A percentile compares a stretch with the other conserved stretches of the same genome.
Evolutionary conservation across 139 green algal genomes (phyloP).

Genomic region (Marvania coccoides): DNA sequence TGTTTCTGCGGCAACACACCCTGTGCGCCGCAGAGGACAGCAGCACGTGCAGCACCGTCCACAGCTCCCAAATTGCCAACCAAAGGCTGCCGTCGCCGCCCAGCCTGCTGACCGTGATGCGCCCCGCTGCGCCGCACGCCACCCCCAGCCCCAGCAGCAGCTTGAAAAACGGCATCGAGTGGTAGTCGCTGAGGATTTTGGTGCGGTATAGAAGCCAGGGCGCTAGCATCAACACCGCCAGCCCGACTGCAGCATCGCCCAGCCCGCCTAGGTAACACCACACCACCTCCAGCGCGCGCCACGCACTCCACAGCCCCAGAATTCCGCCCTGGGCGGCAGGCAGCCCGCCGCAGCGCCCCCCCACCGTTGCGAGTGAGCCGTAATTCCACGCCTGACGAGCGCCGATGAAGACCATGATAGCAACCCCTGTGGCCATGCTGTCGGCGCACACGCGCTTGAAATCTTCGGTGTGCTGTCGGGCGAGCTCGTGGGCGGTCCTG

Average conservation of each 20-base stretch:
- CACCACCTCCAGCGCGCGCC: background rate
- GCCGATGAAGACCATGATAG: constrained; percentile 8
- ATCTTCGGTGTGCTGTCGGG: constrained; percentile 1
- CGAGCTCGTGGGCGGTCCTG: constrained; percentile 2
- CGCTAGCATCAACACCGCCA: constrained; percentile 5
- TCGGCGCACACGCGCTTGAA: constrained; percentile 16
- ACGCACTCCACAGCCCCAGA: constrained; percentile 9
- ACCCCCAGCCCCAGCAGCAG: constrained; percentile 22
- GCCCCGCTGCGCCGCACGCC: constrained; percentile 18
- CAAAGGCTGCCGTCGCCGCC: constrained; percentile 15
- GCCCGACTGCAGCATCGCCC: constrained; percentile 12
- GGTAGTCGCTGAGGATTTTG: constrained; percentile 12
- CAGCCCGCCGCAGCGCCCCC: background rate
- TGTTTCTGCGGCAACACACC: too few species aligned
- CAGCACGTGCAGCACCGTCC: constrained; percentile 13
- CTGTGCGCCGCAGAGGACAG: too few species aligned
- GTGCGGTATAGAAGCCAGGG: constrained; percentile 8
- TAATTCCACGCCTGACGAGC: background rate
- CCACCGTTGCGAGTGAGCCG: background rate
- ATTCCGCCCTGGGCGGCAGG: background rate
- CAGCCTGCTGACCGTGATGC: constrained; percentile 14
- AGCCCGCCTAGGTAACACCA: background rate
- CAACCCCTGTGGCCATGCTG: constrained; percentile 11
- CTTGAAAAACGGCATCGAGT: constrained; percentile 19
- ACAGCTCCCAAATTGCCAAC: constrained; percentile 25